Evolutionary conservation across 2,329 filamentous ascomycete genomes (phyloP).

Genomic region (Scleromitrula shiraiana): DNA sequence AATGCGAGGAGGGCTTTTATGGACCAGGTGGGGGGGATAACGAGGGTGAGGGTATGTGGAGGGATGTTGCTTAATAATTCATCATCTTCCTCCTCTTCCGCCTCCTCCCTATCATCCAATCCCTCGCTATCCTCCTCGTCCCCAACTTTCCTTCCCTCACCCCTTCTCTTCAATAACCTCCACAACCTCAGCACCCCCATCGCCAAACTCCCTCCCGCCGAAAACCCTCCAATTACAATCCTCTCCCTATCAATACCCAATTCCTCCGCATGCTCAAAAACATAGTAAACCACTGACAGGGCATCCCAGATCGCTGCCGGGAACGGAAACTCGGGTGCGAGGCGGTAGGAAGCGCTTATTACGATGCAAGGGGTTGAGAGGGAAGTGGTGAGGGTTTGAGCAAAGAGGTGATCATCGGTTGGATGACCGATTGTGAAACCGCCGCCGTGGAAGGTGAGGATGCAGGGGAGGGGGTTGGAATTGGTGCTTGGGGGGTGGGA

Average conservation of each 20-base stretch:
- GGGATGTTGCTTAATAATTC: not conserved
- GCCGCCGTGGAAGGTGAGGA: slow-evolving; percentile 33
- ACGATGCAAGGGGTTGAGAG: slow-evolving; percentile 34
- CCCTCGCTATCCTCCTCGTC: too few species aligned
- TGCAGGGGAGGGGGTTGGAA: slow-evolving; percentile 17
- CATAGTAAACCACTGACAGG: slow-evolving; percentile 39
- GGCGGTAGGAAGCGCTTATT: slow-evolving; percentile 36
- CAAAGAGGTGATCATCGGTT: slow-evolving; percentile 29
- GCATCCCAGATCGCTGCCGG: slow-evolving; percentile 36
- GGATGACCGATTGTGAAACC: slow-evolving; percentile 30
- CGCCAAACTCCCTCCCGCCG: too few species aligned
- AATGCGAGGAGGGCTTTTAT: slow-evolving; percentile 1
- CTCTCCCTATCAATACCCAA: slow-evolving; percentile 14
- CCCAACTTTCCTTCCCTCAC: too few species aligned
- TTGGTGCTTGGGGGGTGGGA: not conserved
- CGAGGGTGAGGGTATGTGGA: not conserved
- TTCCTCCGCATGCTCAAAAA: slow-evolving; percentile 17
- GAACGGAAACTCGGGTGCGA: slow-evolving; percentile 40
- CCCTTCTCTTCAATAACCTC: too few species aligned
- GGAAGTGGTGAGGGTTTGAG: slow-evolving; percentile 30
- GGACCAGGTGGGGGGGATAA: not conserved
- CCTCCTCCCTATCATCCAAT: too few species aligned
- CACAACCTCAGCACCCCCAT: too few species aligned
- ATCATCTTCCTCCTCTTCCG: slow-evolving; percentile 4
- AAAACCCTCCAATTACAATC: slow-evolving; percentile 33